phyloP scores from a whole-genome alignment of 2,329 filamentous ascomycete genomes.

The Alternaria longipes region DNA sequence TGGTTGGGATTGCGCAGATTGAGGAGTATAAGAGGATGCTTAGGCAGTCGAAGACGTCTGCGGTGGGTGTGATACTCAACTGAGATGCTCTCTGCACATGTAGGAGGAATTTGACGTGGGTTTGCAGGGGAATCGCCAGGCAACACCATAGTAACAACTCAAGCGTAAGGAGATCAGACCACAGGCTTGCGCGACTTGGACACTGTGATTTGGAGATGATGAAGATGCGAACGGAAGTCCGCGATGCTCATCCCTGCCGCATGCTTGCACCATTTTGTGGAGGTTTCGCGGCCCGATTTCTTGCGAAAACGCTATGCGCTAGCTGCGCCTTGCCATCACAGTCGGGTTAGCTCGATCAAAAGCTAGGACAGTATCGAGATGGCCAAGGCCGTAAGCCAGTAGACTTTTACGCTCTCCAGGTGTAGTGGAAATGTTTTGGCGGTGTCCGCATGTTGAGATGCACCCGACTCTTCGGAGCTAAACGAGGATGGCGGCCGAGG shows the following conservation, averaged over 20 bases:
- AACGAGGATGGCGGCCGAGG: neutral
- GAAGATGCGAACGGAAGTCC: neutral
- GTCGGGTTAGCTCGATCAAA: neutral
- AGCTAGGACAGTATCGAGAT: neutral
- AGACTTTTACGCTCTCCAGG: neutral
- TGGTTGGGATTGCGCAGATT: neutral
- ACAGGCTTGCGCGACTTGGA: no score
- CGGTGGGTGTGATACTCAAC: neutral
- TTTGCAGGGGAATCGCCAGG: no score
- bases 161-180: no score
- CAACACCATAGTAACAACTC: no score
- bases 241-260: neutral
- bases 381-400: neutral
- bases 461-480: neutral
- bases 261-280: constrained; percentile 4
- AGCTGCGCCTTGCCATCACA: neutral
- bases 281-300: neutral
- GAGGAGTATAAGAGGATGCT: neutral
- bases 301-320: neutral
- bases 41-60: neutral
- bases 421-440: neutral
- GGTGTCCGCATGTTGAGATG: neutral
- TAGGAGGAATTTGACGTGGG: no score
- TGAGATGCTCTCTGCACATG: neutral
- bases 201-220: no score